phyloP scores from a whole-genome alignment of 495 filamentous ascomycete species.

The Aspergillus ostianus region DNA sequence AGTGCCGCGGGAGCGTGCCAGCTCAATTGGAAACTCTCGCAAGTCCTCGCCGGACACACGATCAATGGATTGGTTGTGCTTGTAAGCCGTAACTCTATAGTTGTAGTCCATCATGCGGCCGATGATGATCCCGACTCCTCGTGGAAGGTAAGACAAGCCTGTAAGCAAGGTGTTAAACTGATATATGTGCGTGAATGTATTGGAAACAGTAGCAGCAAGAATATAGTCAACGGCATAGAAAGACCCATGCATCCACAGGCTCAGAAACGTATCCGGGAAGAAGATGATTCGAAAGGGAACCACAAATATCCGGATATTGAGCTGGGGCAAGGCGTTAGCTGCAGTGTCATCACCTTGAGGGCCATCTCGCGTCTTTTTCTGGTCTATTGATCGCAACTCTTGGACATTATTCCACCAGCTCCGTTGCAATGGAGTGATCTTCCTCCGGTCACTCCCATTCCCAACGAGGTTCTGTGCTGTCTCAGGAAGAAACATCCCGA shows the following conservation, averaged over 20 bases:
- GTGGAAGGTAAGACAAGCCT: neutral
- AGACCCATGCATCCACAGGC: conserved; percentile 3
- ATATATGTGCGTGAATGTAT: neutral
- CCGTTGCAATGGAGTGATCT: neutral
- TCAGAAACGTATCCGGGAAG: neutral
- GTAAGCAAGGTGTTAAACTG: neutral
- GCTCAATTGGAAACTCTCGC: neutral
- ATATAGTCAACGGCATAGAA: conserved; percentile 2
- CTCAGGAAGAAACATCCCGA: neutral
- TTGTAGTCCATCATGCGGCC: conserved; percentile 2
- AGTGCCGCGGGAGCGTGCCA: neutral
- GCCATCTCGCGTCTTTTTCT: neutral
- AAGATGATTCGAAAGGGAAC: conserved; percentile 2
- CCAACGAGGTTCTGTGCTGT: neutral
- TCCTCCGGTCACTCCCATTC: conserved; percentile 3
- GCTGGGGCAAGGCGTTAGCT: neutral
- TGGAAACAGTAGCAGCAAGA: neutral
- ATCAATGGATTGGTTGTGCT: neutral
- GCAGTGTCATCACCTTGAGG: neutral
- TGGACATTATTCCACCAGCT: neutral
- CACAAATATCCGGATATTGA: neutral
- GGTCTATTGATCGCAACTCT: neutral
- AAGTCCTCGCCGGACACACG: neutral
- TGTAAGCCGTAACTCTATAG: neutral
- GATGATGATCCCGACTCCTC: neutral